Evolutionary conservation across 495 filamentous ascomycete species (phyloP).

Genomic region (Tuber calosporum): DNA sequence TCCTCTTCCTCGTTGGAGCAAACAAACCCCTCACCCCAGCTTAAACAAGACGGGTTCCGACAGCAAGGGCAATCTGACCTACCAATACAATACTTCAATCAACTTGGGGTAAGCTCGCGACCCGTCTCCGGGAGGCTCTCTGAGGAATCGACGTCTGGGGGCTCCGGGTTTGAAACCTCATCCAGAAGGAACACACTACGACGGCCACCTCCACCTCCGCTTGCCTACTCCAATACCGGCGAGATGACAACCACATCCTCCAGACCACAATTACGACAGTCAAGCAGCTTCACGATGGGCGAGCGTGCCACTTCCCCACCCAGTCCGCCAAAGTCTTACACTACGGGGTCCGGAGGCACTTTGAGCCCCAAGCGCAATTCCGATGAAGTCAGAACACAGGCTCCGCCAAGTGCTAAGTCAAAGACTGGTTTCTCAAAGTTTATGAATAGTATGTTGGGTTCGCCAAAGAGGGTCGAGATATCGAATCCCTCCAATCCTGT

Average conservation of each 20-base stretch:
- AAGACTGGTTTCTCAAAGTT: constrained; percentile 93
- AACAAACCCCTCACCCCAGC: constrained; percentile 37
- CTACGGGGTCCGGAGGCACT: constrained; percentile 36
- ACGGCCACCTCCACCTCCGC: constrained; percentile 50
- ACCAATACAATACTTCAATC: constrained; percentile 24
- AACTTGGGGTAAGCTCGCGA: constrained; percentile 32
- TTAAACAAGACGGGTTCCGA: constrained; percentile 38
- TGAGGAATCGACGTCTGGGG: constrained; percentile 36
- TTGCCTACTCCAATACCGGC: constrained; percentile 56
- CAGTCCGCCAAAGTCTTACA: constrained; percentile 48
- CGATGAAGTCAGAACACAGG: constrained; percentile 65
- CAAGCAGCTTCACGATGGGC: constrained; percentile 66
- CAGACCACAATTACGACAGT: constrained; percentile 61
- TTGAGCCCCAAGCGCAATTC: constrained; percentile 70
- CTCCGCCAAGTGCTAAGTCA: constrained; percentile 51
- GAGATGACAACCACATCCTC: constrained; percentile 47
- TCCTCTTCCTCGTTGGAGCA: constrained; percentile 40
- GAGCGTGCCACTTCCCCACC: constrained; percentile 56
- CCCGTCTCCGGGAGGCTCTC: constrained; percentile 39
- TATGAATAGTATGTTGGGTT: constrained; percentile 85
- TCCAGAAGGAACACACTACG: constrained; percentile 43
- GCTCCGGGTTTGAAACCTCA: constrained; percentile 29
- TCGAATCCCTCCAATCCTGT: constrained; percentile 95
- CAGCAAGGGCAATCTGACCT: constrained; percentile 19
- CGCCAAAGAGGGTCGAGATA: constrained; percentile 82